phyloP scores from a whole-genome alignment of 2,329 filamentous ascomycete species.

The Alternaria arbusti region DNA sequence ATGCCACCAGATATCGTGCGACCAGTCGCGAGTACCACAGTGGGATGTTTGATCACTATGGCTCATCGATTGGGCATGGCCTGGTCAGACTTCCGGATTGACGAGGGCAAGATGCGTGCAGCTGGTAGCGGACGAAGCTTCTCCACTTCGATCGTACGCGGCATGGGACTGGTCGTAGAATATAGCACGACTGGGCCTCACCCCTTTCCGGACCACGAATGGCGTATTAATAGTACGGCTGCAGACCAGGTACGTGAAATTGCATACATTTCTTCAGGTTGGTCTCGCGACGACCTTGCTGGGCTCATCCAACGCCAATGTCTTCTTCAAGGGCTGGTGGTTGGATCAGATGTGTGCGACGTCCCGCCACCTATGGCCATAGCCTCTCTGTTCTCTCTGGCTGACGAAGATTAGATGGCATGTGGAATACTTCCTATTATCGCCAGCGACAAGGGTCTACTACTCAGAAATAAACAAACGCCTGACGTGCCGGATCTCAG shows the following conservation, averaged over 20 bases:
- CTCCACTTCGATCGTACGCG: not conserved
- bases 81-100: not conserved
- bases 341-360: no score
- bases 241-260: not conserved
- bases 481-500: not conserved
- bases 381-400: not conserved
- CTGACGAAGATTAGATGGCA: not conserved
- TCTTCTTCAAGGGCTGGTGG: no score
- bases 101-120: not conserved
- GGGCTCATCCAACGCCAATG: no score
- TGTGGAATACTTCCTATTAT: not conserved
- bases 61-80: constrained; percentile 6
- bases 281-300: no score
- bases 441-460: not conserved
- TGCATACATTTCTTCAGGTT: not conserved
- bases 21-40: constrained; percentile 6
- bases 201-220: not conserved
- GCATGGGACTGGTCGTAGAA: not conserved
- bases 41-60: constrained; percentile 3
- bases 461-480: not conserved
- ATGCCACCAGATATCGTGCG: constrained; percentile 16
- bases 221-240: not conserved
- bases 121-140: not conserved
- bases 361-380: no score
- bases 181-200: not conserved